These are phyloP conservation scores for Lentinula edodes DNA, from an alignment of 768 basidiomycete genomes.

Conservation along the genomic window DNA sequence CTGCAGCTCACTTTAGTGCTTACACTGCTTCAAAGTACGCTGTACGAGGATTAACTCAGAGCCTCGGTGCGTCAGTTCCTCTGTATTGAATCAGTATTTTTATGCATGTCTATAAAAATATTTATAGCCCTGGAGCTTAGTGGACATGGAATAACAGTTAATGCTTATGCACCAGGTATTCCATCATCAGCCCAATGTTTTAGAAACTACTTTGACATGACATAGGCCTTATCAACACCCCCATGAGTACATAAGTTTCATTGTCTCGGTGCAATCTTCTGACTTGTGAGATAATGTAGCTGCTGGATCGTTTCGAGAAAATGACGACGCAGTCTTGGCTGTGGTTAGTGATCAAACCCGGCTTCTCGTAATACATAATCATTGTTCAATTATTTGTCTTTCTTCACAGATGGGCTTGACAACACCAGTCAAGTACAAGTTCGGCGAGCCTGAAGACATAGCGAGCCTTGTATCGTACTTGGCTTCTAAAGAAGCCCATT, in stretches of 20 bases:
- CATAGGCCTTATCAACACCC: not conserved
- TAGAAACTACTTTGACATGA: not conserved
- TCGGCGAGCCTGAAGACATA: constrained; percentile 13
- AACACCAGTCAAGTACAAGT: not conserved
- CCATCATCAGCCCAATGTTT: not conserved
- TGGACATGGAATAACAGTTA: constrained; percentile 19
- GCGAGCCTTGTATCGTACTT: constrained; percentile 24
- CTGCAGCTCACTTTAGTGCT: constrained; percentile 7
- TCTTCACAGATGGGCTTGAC: constrained; percentile 6
- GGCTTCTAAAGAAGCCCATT: constrained; percentile 21
- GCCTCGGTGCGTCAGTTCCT: constrained; percentile 22
- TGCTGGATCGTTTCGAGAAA: not conserved
- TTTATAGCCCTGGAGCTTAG: constrained; percentile 16
- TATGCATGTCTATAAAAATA: no score
- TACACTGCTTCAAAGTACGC: constrained; percentile 36
- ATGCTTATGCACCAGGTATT: constrained; percentile 19
- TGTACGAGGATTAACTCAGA: constrained; percentile 32
- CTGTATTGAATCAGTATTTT: not conserved
- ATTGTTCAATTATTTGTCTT: not conserved
- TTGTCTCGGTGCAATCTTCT: not conserved
- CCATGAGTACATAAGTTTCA: not conserved
- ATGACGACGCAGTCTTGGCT: not conserved
- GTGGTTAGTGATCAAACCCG: not conserved
- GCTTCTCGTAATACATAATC: not conserved
- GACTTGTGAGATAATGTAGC: not conserved